These are phyloP conservation scores for Letharia lupina DNA, from an alignment of 495 filamentous ascomycete species.

Conservation along the genomic window DNA sequence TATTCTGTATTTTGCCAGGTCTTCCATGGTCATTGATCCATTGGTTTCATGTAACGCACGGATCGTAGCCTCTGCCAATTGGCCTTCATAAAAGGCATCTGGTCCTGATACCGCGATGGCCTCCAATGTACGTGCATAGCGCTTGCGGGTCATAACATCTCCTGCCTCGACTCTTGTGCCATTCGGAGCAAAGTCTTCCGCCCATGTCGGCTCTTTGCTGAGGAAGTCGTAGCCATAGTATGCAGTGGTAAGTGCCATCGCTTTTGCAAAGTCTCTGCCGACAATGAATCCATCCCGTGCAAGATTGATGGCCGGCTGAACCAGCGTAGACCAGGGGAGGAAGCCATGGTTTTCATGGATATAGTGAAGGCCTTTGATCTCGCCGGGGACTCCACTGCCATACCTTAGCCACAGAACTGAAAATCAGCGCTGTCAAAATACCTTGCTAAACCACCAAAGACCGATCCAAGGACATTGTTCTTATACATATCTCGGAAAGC, in stretches of 20 bases:
- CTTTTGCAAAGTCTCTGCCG: constrained; percentile 56
- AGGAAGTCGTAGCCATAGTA: constrained; percentile 50
- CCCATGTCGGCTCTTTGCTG: constrained; percentile 63
- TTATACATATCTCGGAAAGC: constrained; percentile 73
- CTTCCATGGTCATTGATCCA: constrained; percentile 73
- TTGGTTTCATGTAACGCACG: constrained; percentile 49
- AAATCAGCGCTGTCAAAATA: constrained; percentile 16
- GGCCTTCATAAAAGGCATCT: constrained; percentile 67
- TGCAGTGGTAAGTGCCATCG: constrained; percentile 47
- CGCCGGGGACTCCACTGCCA: constrained; percentile 65
- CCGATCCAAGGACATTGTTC: constrained; percentile 41
- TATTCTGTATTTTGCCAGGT: constrained; percentile 59
- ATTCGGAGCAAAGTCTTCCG: constrained; percentile 79
- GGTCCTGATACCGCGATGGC: constrained; percentile 60
- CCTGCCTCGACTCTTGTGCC: constrained; percentile 58
- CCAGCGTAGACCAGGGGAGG: constrained; percentile 56
- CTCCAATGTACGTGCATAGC: constrained; percentile 73
- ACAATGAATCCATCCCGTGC: constrained; percentile 68
- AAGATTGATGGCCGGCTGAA: constrained; percentile 61
- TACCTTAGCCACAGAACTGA: not conserved
- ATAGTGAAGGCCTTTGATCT: constrained; percentile 68
- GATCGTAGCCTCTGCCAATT: constrained; percentile 63
- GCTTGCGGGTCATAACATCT: constrained; percentile 65
- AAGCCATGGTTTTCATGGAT: constrained; percentile 64
- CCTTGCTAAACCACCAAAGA: constrained; percentile 58